Percentiles rank a stretch among this genome's conserved stretches.
phyloP scores from a whole-genome alignment of 176 grass and related monocot species.

The Coix lacrymajobi region DNA sequence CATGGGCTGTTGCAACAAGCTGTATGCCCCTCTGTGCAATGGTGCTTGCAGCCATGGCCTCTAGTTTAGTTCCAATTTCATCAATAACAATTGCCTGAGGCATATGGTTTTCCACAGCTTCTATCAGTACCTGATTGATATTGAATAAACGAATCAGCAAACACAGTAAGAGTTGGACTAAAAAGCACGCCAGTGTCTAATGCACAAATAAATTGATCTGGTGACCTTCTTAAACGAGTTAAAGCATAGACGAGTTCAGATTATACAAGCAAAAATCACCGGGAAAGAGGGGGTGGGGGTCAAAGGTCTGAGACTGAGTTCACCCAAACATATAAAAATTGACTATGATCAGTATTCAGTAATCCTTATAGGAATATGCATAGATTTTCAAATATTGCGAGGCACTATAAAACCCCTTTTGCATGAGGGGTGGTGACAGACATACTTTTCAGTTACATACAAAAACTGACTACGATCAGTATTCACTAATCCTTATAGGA shows the following conservation, averaged over 20 bases:
- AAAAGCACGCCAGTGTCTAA: neutral
- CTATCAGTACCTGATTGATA: conserved; percentile 73
- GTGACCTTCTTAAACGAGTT: neutral
- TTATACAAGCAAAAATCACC: too few species aligned
- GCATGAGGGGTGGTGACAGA: too few species aligned
- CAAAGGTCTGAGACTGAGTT: too few species aligned
- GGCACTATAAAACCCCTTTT: neutral
- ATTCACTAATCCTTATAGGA: neutral
- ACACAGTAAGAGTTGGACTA: neutral
- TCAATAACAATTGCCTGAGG: conserved; percentile 92
- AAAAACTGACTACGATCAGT: neutral
- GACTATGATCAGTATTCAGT: too few species aligned
- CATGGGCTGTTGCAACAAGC: conserved; percentile 88
- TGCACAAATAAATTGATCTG: neutral
- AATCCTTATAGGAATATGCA: neutral
- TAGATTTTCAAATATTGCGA: neutral
- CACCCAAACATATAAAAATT: too few species aligned
- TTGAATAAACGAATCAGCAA: neutral
- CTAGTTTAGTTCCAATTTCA: conserved; percentile 91
- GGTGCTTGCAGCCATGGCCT: conserved; percentile 88
- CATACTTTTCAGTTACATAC: too few species aligned
- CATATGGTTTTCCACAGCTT: conserved; percentile 98
- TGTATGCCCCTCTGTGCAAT: conserved; percentile 94
- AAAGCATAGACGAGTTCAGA: neutral
- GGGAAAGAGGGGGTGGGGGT: too few species aligned